Base-by-base conservation (phyloP, 2,329 filamentous ascomycete genomes). In the Septoria linicola region DNA sequence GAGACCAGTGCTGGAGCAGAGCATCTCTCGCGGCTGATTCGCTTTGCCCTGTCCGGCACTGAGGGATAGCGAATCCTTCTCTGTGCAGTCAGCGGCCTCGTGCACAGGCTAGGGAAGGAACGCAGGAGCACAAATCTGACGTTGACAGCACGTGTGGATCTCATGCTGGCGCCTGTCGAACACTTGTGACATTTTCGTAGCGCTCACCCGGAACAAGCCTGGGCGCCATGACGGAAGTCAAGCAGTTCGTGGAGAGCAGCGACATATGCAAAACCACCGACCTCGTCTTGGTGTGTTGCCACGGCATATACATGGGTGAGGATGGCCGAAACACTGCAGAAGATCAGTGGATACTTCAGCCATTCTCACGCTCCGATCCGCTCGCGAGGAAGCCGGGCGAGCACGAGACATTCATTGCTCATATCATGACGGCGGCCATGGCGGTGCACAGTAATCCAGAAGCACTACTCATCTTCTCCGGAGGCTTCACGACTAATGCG, bases 241-340 rank as follows among this genome's bases (percentile, higher is more conserved):
- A 50, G 19, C 49, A 45, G 16, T 57, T 57, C 37, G 52, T 55
- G 23, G 51, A 59, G 36, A 49, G 46, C 46, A 54, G 41, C 49
- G 53, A 61, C 46, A 41, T 59, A 32, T 40, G 42, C 49, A 51
- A 56, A 35, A 59, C 53, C 31, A 60, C 58, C 11, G 63, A 88
- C 58, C 77, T 95, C 8, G 81, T 95, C 44, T 73, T 95, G 41
- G 85, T 95, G 43, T 93, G 89, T 73, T 91, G 89, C 67, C 89
- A 95, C 71, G 87, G 83, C 21, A 88, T 92, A 51, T 95, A 87
- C 77, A 70, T 76, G 11, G 83, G 83, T 27, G 44, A 49, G 31
- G 55, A 55, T 42, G 36, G n/a, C 42, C 53, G 51, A 48, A 53
- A 48, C 21, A 41, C 42, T 3, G 54, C 61, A n/a, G 72, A 75